These are phyloP conservation scores for Gossypium arboreum DNA, from an alignment of 345 rosid genomes.

Conservation along the genomic window DNA sequence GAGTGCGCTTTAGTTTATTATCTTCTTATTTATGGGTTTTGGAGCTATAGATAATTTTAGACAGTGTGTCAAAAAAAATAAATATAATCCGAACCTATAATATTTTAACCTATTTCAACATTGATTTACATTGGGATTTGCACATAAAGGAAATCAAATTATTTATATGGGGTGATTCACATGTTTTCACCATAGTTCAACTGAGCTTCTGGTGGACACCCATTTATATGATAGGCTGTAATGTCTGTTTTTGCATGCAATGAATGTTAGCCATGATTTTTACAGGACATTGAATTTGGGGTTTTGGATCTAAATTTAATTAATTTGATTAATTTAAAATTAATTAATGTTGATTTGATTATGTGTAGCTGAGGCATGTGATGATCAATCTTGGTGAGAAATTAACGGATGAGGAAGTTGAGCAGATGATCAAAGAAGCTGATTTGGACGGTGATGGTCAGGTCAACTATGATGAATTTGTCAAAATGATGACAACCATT, in stretches of 20 bases:
- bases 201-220: constrained; percentile 13
- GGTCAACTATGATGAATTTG: constrained; percentile 83
- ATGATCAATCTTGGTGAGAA: constrained; percentile 96
- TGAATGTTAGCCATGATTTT: constrained; percentile 15
- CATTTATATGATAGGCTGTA: constrained; percentile 8
- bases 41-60: accelerated
- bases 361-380: constrained; percentile 73
- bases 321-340: neutral
- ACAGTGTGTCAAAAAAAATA: accelerated
- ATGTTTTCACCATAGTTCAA: neutral
- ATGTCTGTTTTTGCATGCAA: constrained; percentile 15
- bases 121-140: no score
- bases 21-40: no score
- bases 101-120: no score
- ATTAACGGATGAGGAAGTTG: constrained; percentile 76
- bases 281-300: neutral
- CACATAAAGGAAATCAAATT: no score
- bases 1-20: no score
- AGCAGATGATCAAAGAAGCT: constrained; percentile 91
- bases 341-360: neutral
- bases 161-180: no score
- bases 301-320: constrained; percentile 6
- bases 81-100: accelerated
- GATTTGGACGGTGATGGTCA: constrained; percentile 96
- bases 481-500: constrained; percentile 65